Conservation (phyloP, 2,329 filamentous ascomycete species). For the Clarireedia hainanense region DNA sequence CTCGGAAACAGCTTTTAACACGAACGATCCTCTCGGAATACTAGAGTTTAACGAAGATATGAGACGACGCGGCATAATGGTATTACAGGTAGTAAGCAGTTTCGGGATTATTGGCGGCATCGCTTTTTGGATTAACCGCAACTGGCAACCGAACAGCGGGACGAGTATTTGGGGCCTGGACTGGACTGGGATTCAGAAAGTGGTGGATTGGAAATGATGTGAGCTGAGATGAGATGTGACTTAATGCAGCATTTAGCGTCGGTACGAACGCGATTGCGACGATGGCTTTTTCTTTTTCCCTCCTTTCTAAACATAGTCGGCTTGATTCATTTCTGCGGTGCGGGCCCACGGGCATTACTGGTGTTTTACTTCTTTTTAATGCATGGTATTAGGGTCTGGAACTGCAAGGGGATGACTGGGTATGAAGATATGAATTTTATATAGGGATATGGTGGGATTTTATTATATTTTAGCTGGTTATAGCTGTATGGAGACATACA, state of each 20-base stretch:
- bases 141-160: conserved; percentile 4
- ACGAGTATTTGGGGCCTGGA: conserved; percentile 16
- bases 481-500: no score
- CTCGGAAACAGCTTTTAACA: conserved; percentile 16
- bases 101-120: conserved; percentile 68
- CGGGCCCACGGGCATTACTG: background rate
- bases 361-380: conserved; percentile 5
- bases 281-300: no score
- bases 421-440: background rate
- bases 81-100: conserved; percentile 67
- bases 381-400: no score
- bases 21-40: conserved; percentile 71
- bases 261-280: no score
- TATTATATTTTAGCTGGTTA: no score
- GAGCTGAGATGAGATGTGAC: conserved; percentile 1
- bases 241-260: background rate
- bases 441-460: no score
- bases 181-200: conserved; percentile 14
- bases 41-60: conserved; percentile 62
- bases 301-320: background rate
- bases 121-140: conserved; percentile 47
- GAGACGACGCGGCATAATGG: conserved; percentile 54
- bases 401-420: background rate
- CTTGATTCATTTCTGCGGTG: background rate
- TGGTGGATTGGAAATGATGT: conserved; percentile 11